These are phyloP conservation scores for Glycine latifolia DNA, from an alignment of 306 rosid species.

Conservation along the genomic window DNA sequence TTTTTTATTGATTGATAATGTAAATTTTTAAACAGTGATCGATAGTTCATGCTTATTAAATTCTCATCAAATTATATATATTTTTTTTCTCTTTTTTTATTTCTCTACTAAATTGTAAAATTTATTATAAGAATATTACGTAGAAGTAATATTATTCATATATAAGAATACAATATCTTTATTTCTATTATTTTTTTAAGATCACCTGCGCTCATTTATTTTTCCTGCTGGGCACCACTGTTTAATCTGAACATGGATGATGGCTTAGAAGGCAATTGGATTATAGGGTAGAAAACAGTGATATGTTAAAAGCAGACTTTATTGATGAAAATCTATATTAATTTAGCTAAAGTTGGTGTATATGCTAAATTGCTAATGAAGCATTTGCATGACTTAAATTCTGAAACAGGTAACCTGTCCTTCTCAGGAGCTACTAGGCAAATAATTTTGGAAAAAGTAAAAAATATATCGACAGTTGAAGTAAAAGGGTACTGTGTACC, in stretches of 20 bases:
- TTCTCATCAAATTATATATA: not conserved
- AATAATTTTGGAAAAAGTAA: not conserved
- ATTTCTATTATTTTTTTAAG: not conserved
- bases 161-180: not conserved
- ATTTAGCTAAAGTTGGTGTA: not conserved
- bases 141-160: not conserved
- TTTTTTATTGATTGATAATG: too few species aligned
- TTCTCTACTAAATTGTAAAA: not conserved
- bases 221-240: not conserved
- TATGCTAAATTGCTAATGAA: not conserved
- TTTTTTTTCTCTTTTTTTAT: not conserved
- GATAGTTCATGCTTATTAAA: too few species aligned
- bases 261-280: not conserved
- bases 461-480: not conserved
- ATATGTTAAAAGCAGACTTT: not conserved
- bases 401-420: not conserved
- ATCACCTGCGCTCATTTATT: not conserved
- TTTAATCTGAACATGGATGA: not conserved
- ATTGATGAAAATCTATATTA: not conserved
- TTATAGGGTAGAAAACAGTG: not conserved
- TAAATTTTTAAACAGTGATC: too few species aligned
- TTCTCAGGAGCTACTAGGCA: not conserved
- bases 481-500: not conserved
- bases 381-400: not conserved
- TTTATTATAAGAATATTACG: not conserved